These are phyloP conservation scores for Lachnellula arida DNA, from an alignment of 2,329 filamentous ascomycete genomes.

Conservation along the genomic window DNA sequence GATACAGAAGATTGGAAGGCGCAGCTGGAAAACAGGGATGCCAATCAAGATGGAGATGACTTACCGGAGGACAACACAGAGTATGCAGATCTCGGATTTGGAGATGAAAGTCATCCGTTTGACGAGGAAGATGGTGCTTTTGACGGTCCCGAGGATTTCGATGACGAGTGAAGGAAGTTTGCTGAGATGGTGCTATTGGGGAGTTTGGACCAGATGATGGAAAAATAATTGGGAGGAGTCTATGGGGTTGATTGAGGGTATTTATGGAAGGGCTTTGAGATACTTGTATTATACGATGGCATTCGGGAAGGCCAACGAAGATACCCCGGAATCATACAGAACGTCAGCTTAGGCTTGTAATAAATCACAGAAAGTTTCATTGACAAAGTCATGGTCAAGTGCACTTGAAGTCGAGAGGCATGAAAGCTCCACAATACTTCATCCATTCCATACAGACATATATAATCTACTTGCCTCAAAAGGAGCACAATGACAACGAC, in stretches of 20 bases:
- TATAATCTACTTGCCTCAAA: too few species aligned
- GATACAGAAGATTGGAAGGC: not conserved
- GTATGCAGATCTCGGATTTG: not conserved
- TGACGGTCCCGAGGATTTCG: not conserved
- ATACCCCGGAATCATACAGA: too few species aligned
- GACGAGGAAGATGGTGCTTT: conserved; percentile 1
- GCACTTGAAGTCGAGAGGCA: too few species aligned
- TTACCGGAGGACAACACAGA: not conserved
- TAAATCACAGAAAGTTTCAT: too few species aligned
- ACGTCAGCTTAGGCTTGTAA: too few species aligned
- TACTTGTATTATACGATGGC: not conserved
- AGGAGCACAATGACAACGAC: too few species aligned
- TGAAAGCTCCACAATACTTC: too few species aligned
- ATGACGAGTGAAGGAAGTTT: not conserved
- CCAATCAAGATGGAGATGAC: not conserved
- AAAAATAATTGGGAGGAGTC: not conserved
- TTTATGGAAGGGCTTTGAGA: not conserved
- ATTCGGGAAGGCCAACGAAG: too few species aligned
- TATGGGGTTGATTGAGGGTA: not conserved
- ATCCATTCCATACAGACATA: too few species aligned
- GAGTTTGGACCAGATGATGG: too few species aligned
- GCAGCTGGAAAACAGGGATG: not conserved
- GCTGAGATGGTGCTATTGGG: too few species aligned
- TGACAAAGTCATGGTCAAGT: too few species aligned
- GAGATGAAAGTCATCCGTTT: not conserved